These are phyloP conservation scores for Aspergillus taichungensis DNA, from an alignment of 495 filamentous ascomycete species.

Conservation along the genomic window DNA sequence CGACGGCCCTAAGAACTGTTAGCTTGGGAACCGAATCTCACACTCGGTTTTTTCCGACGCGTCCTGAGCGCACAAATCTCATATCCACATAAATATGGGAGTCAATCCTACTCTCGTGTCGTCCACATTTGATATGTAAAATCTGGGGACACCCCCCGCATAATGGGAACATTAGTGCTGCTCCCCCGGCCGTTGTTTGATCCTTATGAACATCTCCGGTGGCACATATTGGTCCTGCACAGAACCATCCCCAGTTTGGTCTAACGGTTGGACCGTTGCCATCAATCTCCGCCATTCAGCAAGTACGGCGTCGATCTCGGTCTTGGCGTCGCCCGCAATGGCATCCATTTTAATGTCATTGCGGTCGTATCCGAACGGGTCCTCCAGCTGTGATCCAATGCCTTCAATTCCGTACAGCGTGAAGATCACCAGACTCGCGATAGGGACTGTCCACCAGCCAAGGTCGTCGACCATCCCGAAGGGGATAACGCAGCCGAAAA, in stretches of 20 bases:
- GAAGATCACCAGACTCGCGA: constrained; percentile 59
- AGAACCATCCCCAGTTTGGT: not conserved
- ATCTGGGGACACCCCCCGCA: not conserved
- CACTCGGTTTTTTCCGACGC: too few relatives aligned
- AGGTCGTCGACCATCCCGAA: constrained; percentile 67
- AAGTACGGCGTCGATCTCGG: constrained; percentile 55
- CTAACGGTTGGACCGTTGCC: constrained; percentile 1
- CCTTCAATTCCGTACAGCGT: constrained; percentile 69
- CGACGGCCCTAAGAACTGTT: not conserved
- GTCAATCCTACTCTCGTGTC: too few relatives aligned
- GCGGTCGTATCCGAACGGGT: constrained; percentile 66
- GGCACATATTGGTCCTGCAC: constrained; percentile 13
- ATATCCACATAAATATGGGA: too few relatives aligned
- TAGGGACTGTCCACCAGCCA: constrained; percentile 64
- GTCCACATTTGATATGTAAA: not conserved
- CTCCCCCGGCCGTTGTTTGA: constrained; percentile 6
- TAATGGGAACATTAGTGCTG: constrained; percentile 26
- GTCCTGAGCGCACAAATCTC: too few relatives aligned
- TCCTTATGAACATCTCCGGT: constrained; percentile 31
- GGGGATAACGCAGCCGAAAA: constrained; percentile 63
- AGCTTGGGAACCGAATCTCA: not conserved
- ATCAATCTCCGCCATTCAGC: constrained; percentile 48
- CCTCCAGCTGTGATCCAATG: constrained; percentile 65
- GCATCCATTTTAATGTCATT: constrained; percentile 78
- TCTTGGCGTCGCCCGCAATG: constrained; percentile 56